Evolutionary conservation across 2,329 filamentous ascomycete genomes (phyloP).

Genomic region (Pseudogymnoascus sp.): DNA sequence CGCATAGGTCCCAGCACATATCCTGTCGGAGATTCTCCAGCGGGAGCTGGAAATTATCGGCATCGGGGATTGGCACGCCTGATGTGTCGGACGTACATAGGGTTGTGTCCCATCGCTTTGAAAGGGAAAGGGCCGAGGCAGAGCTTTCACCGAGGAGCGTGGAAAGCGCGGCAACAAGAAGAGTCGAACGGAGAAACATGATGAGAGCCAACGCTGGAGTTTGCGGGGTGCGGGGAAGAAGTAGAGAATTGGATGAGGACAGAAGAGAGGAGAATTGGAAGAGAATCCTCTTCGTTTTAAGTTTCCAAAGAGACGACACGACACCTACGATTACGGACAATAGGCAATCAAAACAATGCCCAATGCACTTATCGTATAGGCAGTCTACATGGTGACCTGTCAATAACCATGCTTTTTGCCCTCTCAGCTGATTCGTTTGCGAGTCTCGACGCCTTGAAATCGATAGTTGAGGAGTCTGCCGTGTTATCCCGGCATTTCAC

Average conservation of each 20-base stretch:
- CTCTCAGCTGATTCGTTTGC: neutral
- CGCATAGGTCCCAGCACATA: slow-evolving; percentile 6
- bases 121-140: neutral
- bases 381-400: neutral
- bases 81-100: neutral
- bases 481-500: neutral
- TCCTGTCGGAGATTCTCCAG: neutral
- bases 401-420: neutral
- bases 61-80: slow-evolving; percentile 1
- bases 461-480: neutral
- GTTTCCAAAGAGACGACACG: neutral
- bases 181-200: neutral
- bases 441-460: neutral
- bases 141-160: neutral
- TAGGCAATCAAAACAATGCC: neutral
- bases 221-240: neutral
- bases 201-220: neutral
- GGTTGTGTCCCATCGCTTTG: neutral
- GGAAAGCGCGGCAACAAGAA: neutral
- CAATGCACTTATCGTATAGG: neutral
- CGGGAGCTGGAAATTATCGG: neutral
- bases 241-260: neutral
- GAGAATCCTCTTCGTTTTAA: neutral
- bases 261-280: neutral
- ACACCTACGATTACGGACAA: neutral